Evolutionary conservation across 805 yeast genomes (phyloP), one percentile per base, ranked within the genome.

Genomic region (Lachancea nothofagi): DNA sequence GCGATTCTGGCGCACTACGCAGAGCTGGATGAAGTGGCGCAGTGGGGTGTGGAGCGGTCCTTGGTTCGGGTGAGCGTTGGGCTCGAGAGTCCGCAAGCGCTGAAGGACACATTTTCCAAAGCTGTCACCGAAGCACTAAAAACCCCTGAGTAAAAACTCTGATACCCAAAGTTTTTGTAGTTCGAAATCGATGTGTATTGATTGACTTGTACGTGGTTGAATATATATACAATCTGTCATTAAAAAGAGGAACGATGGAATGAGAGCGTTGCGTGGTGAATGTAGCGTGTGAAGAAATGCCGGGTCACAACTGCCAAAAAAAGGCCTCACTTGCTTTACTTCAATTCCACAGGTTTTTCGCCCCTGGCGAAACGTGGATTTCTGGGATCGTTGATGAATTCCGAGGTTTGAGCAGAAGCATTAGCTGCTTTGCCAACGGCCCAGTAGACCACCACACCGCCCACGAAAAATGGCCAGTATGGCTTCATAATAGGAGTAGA

Each of bases 341-440:
- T 59, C 48, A 62, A 46, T 46, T 68, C 70, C 31, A 66, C 65
- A 34, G 67, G 62, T 50, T 72, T 72, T 56, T 70, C 78, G 59
- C 77, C 78, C 53, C 67, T 68, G 50, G 72, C 71, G 64, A 85
- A 83, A 72, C 94, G 82, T 68, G 96, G 96, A 74, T 87, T 87
- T 76, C 95, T 84, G 72, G 96, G 96, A 70, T 87, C 96, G 67
- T 87, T 86, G 69, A 80, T 78, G 74, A 80, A 87, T 70, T 85
- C 94, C 48, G 74, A 75, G 42, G 90, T 72, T 74, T 79, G 72
- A 66, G 78, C 71, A 54, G 85, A 74, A 47, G 82, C 81, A 46
- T 64, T 66, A 48, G 87, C 79, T 39, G 77, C 81, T 70, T 80
- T 78, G 65, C 77, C 74, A 57, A 85, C 71, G 53, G 79, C 72